These are phyloP conservation scores for Chrysoporthe puriensis DNA, from an alignment of 2,329 filamentous ascomycete genomes.

Conservation along the genomic window DNA sequence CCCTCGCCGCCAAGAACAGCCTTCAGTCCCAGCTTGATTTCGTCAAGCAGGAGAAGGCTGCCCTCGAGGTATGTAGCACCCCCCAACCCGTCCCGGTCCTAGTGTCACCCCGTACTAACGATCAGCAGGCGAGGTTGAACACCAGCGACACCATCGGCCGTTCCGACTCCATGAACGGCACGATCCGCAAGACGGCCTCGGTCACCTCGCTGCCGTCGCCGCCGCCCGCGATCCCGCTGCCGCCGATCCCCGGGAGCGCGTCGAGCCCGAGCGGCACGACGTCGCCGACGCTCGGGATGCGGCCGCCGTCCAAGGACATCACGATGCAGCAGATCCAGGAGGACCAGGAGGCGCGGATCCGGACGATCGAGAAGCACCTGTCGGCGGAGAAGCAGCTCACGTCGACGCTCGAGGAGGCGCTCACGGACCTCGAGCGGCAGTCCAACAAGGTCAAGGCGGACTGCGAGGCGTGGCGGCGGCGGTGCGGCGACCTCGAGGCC, in stretches of 20 bases:
- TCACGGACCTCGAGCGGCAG: conserved; percentile 90
- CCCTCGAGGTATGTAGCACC: conserved; percentile 70
- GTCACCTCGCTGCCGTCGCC: conserved; percentile 87
- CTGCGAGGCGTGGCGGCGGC: conserved; percentile 88
- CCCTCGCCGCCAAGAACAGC: conserved; percentile 64
- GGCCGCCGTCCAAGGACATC: conserved; percentile 82
- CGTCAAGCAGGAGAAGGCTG: conserved; percentile 70
- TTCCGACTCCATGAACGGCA: conserved; percentile 65
- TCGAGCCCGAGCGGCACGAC: conserved; percentile 33
- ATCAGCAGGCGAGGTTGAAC: conserved; percentile 57
- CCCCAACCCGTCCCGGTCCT: no score
- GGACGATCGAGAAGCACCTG: conserved; percentile 95
- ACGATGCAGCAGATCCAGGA: conserved; percentile 80
- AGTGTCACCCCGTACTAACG: conserved; percentile 33
- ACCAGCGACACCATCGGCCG: conserved; percentile 47
- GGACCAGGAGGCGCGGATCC: conserved; percentile 92
- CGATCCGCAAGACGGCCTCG: conserved; percentile 82
- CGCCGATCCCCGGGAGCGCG: conserved; percentile 72
- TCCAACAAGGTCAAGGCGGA: conserved; percentile 91
- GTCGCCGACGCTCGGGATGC: conserved; percentile 60
- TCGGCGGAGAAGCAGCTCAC: conserved; percentile 96
- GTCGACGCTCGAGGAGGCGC: conserved; percentile 89
- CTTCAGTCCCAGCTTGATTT: conserved; percentile 72
- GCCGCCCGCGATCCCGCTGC: conserved; percentile 93
- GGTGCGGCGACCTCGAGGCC: conserved; percentile 73